Percentiles rank a stretch among this genome's conserved stretches.
Conservation (phyloP, 2,329 filamentous ascomycete species). For the Lachnellula hyalina region DNA sequence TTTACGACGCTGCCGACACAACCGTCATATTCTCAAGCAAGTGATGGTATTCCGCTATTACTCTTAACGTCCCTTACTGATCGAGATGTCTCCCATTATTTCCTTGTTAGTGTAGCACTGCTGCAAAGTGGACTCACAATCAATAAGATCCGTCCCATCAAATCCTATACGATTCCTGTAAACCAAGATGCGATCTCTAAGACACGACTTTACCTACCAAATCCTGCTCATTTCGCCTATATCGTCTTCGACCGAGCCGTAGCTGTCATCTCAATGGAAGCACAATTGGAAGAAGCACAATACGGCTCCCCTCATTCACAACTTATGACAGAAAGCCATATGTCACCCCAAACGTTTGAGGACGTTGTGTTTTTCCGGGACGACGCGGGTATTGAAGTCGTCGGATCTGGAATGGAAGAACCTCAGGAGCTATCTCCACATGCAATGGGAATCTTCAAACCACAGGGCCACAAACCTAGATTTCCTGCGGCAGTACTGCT, state of each 20-base stretch:
- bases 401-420: constrained; percentile 61
- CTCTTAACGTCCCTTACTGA: constrained; percentile 54
- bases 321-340: constrained; percentile 61
- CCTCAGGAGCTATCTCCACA: constrained; percentile 33
- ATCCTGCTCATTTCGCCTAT: constrained; percentile 74
- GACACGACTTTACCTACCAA: constrained; percentile 71
- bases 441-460: constrained; percentile 42
- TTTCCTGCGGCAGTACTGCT: constrained; percentile 58
- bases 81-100: constrained; percentile 56
- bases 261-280: constrained; percentile 68
- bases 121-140: constrained; percentile 49
- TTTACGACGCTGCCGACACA: constrained; percentile 53
- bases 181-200: constrained; percentile 35
- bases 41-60: constrained; percentile 50
- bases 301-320: constrained; percentile 66
- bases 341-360: constrained; percentile 66
- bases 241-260: constrained; percentile 74
- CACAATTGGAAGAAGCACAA: constrained; percentile 41
- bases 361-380: constrained; percentile 78
- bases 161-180: constrained; percentile 54
- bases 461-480: constrained; percentile 51
- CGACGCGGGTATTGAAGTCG: constrained; percentile 57
- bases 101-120: constrained; percentile 67
- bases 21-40: constrained; percentile 48
- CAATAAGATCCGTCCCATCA: constrained; percentile 62